Evolutionary conservation across 1,284 basidiomycete species (phyloP), one percentile per base, ranked within the genome.

Genomic region (Rhodotorula sp.): DNA sequence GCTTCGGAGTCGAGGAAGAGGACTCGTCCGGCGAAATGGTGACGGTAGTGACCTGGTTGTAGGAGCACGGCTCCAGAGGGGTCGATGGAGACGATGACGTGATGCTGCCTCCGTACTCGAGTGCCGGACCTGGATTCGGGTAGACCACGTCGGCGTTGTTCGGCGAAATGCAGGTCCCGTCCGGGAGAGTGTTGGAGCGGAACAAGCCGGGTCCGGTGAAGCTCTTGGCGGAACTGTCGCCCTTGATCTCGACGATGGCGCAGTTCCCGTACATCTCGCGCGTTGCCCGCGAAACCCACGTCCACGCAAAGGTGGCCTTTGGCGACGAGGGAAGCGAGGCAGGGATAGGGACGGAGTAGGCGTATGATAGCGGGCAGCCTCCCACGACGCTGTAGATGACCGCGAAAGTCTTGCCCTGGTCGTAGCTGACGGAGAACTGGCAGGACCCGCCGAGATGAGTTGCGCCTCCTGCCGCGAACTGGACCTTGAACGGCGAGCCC

Each of bases 241-340:
- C 70, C 12, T 48, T 30, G 64, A 83, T 79, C 37, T 78, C 80
- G 62, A 83, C 79, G 15, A 79, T 69, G 8, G 82, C 82, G 65
- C 82, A 83, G 74, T 82, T 82, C 12, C 53, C 53, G 29, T 54
- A 54, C 26, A 54, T 54, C 26, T 54, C 53, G 53, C 53, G 53
- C 14, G 53, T 54, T 12, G 29, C 62, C 44, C 46, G 56, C 73
- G 42, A 70, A 33, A 81, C 81, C 82, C 82, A 83, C 15, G 77
- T 79, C 82, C 82, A 83, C 26, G 78, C 77, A 61, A 83, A 82
- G n/a, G 82, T 68, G 8, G 81, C 82, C 44, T 81, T 77, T 15
- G 79, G 63, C 5, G 66, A 81, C 12, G 76, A 66, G 0, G 82
- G 82, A 0, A 81, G 78, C 33, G 79, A 76, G 14, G 49, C 49